Conservation (phyloP, 2,329 filamentous ascomycete species). For the Aspergillus uvarum region DNA sequence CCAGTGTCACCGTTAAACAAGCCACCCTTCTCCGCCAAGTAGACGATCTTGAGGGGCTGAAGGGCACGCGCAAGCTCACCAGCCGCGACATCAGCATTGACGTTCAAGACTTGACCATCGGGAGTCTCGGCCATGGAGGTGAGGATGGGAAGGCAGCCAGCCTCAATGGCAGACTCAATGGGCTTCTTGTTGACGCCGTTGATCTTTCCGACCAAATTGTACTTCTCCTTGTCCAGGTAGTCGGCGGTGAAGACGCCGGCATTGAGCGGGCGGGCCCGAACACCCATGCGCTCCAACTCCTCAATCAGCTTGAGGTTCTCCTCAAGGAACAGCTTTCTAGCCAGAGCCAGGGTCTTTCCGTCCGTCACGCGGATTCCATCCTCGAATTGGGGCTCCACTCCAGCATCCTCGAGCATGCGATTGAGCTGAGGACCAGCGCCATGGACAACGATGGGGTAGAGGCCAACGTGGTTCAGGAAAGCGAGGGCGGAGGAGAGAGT, state of each 20-base stretch:
- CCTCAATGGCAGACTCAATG: conserved; percentile 86
- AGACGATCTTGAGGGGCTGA: conserved; percentile 95
- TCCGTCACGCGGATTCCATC: conserved; percentile 96
- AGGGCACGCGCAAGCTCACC: conserved; percentile 86
- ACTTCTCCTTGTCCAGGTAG: conserved; percentile 95
- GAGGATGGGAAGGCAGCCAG: conserved; percentile 87
- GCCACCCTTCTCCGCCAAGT: conserved; percentile 96
- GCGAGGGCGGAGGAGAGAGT: conserved; percentile 85
- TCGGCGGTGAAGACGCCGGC: conserved; percentile 88
- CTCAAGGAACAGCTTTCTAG: conserved; percentile 87
- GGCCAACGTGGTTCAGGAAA: conserved; percentile 89
- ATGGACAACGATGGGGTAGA: conserved; percentile 94
- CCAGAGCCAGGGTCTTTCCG: conserved; percentile 87
- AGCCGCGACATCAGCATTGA: conserved; percentile 95
- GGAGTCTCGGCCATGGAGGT: conserved; percentile 94
- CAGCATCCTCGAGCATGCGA: conserved; percentile 81
- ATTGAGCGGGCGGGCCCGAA: conserved; percentile 84
- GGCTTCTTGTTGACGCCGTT: conserved; percentile 85
- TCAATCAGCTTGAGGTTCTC: conserved; percentile 93
- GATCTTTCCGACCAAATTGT: conserved; percentile 93
- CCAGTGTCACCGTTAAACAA: conserved; percentile 91
- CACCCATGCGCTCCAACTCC: conserved; percentile 83
- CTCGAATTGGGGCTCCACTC: conserved; percentile 92
- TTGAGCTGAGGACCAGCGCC: conserved; percentile 95
- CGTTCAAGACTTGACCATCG: conserved; percentile 90